Base-by-base conservation (phyloP, 2,329 filamentous ascomycete genomes). In the Curvularia sp. region DNA sequence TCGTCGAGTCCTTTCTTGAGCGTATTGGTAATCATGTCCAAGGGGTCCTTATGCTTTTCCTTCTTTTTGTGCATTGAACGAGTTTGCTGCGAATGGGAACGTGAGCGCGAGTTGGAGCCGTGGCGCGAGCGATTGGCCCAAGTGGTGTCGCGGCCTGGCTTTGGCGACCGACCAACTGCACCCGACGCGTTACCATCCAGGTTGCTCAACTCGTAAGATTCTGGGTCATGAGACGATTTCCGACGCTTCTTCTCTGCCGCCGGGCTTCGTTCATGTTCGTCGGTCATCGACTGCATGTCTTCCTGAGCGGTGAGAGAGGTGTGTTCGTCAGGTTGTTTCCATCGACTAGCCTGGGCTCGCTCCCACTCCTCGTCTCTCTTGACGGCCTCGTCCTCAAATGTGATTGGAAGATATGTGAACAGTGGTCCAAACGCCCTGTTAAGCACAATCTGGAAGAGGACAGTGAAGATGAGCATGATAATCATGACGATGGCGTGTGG, bases 301-400 rank as follows among this genome's bases (percentile, higher is more conserved):
- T 75, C 64, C 48, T 76, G 68, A 35, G 67, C 67, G 38, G 68
- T 81, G 22, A 82, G 75, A 44, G 48, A 80, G 18, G 67, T 59
- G 30, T 73, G 79, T 18, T 84, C 81, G 4, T 84, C 83, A 2
- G 85, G 83, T 0, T 75, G 74, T 10, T 89, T 88, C 56, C 93
- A 85, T 8, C 89, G 88, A 22, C 82, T 83, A 57, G 89, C 87
- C 73, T 96, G 92, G 3, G 89, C 89, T 47, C 89, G 84, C 67
- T 92, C 89, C 73, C 98, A 99, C 39, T 90, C 91, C 70, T 94
- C 88, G 66, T 99, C 95, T 6, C 94, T 89, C n/a, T 91, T 81
- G 0, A 95, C 91, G 2, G 95, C 95, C 72, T 97, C 94, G 63
- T 98, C 95, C 75, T 99, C 95, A 55, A 98, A 88, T 0, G 94